A percentile compares a stretch with the other conserved stretches of the same genome.
These are phyloP conservation scores for Ascosphaera acerosa DNA, from an alignment of 2,329 filamentous ascomycete genomes.

Conservation along the genomic window DNA sequence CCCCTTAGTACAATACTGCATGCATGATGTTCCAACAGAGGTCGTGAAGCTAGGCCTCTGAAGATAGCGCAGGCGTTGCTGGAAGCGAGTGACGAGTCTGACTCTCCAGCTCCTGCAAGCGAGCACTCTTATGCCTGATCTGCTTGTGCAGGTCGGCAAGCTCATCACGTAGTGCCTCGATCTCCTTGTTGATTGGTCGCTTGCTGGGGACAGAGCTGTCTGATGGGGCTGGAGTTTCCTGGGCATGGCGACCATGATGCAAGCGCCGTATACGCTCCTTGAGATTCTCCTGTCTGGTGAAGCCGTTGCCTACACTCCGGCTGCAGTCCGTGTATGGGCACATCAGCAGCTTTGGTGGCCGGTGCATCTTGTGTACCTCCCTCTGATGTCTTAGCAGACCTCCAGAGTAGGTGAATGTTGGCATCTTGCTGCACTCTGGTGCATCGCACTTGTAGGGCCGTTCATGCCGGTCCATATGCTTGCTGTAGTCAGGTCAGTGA, in stretches of 20 bases:
- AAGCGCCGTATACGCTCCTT: slow-evolving; percentile 80
- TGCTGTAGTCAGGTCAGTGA: slow-evolving; percentile 28
- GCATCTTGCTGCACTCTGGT: slow-evolving; percentile 68
- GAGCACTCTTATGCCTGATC: too few relatives aligned
- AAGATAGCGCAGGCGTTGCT: too few relatives aligned
- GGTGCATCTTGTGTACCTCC: slow-evolving; percentile 78
- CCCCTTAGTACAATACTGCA: too few relatives aligned
- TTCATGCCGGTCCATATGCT: slow-evolving; percentile 97
- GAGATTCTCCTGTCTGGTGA: slow-evolving; percentile 80
- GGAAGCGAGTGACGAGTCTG: too few relatives aligned
- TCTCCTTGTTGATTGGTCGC: slow-evolving; percentile 11
- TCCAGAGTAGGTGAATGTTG: slow-evolving; percentile 85
- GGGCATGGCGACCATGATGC: slow-evolving; percentile 34
- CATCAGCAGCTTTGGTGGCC: slow-evolving; percentile 67
- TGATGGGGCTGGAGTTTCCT: slow-evolving; percentile 9
- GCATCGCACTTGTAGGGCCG: slow-evolving; percentile 69
- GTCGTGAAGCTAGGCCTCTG: too few relatives aligned
- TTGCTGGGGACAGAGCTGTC: slow-evolving; percentile 5
- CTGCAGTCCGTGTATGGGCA: slow-evolving; percentile 78
- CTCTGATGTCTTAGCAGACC: slow-evolving; percentile 74
- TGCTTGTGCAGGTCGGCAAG: too few relatives aligned
- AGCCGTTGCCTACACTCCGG: slow-evolving; percentile 64
- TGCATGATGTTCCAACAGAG: too few relatives aligned
- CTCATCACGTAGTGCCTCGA: slow-evolving; percentile 4
- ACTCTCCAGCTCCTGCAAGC: too few relatives aligned